phyloP scores from a whole-genome alignment of 2,329 filamentous ascomycete genomes.

The Cercospora sp. region DNA sequence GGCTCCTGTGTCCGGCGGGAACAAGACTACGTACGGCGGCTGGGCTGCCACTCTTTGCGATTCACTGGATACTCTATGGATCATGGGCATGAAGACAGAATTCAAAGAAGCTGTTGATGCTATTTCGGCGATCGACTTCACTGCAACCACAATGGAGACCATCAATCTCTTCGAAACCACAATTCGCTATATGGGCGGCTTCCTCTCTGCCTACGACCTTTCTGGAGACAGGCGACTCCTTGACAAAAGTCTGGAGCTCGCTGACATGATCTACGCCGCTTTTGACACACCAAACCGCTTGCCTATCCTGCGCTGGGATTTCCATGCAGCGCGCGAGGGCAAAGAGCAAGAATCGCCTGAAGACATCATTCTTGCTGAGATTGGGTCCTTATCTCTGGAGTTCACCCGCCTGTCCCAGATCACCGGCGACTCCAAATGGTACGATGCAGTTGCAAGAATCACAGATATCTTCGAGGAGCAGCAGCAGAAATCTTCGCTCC shows the following conservation, averaged over 20 bases:
- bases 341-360: constrained; percentile 35
- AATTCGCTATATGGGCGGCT: constrained; percentile 69
- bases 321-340: constrained; percentile 43
- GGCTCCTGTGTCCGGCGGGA: constrained; percentile 61
- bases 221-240: constrained; percentile 58
- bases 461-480: constrained; percentile 55
- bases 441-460: constrained; percentile 62
- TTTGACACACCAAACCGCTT: constrained; percentile 70
- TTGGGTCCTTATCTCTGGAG: constrained; percentile 62
- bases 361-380: constrained; percentile 49
- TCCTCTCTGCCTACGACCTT: constrained; percentile 69
- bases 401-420: constrained; percentile 66
- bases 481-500: constrained; percentile 57
- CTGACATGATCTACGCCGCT: constrained; percentile 63
- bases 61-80: constrained; percentile 69
- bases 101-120: constrained; percentile 64
- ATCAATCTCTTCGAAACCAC: constrained; percentile 71
- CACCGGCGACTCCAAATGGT: constrained; percentile 60
- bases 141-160: constrained; percentile 49
- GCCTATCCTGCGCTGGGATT: constrained; percentile 61
- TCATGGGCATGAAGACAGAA: constrained; percentile 65
- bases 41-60: constrained; percentile 91
- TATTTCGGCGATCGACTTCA: constrained; percentile 62
- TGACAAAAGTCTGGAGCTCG: constrained; percentile 63
- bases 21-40: constrained; percentile 79